Evolutionary conservation across 305 asterid genomes (phyloP).

Genomic region (Salvia sclarea): DNA sequence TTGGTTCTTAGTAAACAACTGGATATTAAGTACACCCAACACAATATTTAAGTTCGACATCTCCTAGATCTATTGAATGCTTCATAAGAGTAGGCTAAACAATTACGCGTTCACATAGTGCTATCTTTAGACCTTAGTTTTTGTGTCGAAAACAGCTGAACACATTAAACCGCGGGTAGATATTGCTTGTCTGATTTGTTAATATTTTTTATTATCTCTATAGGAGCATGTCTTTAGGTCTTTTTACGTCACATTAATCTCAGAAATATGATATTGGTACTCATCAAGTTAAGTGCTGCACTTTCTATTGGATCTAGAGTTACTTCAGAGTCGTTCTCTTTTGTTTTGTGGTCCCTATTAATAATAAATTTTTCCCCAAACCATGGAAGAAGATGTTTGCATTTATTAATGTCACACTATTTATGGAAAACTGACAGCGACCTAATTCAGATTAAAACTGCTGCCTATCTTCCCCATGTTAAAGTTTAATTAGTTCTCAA

Average conservation of each 20-base stretch:
- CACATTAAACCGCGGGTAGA: neutral
- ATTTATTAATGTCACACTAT: neutral
- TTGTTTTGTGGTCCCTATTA: neutral
- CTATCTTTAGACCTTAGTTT: neutral
- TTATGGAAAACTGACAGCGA: neutral
- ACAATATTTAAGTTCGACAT: too few relatives aligned
- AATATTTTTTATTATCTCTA: neutral
- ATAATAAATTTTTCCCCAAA: neutral
- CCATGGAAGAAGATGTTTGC: neutral
- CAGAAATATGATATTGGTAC: neutral
- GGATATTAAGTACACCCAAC: too few relatives aligned
- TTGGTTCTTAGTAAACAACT: too few relatives aligned
- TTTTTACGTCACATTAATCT: neutral
- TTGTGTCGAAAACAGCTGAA: neutral
- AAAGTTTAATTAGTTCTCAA: neutral
- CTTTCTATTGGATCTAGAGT: neutral
- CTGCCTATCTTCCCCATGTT: neutral
- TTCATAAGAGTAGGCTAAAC: too few relatives aligned
- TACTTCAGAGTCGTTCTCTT: neutral
- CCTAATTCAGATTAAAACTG: conserved; percentile 2
- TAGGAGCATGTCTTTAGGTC: neutral
- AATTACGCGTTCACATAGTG: neutral
- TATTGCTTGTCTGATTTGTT: neutral
- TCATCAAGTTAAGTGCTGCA: neutral
- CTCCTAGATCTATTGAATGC: too few relatives aligned